Base-by-base conservation (phyloP, 2,329 filamentous ascomycete species). In the Elsinoe perseae region DNA sequence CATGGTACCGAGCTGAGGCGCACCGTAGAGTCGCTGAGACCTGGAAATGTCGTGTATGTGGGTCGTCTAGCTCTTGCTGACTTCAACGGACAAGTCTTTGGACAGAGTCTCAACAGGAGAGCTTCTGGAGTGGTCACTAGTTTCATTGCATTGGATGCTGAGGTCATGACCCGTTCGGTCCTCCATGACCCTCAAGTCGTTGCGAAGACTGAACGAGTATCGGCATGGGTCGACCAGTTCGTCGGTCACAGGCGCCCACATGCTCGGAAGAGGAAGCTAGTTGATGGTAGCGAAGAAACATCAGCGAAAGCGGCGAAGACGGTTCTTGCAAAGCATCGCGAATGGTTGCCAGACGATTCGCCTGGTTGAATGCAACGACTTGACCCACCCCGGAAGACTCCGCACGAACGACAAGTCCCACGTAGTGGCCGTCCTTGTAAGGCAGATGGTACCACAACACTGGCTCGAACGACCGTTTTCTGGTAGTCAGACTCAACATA, bases 21-120 rank as follows among this genome's bases (percentile, higher is more conserved):
- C 61, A 74, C 64, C 38, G 68, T 74, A 58, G 68, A 72, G 1
- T 70, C 66, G 0, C 71, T 95, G 28, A 77, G 84, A 44, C 73
- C 82, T 0, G 85, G 86, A 63, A 89, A 97, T 65, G 80, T 95
- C 1, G 75, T 97, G 4, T 76, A 95, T 12, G 67, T 95, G 58
- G 83, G 84, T 57, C 90, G 92, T 63, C 83, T 95, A 5, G 89
- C 86, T 0, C 75, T 97, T 53, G 82, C 82, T 54, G 81, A 82
- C 3, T 97, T 92, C 68, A 79, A 80, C 53, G 81, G 82, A 46
- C 84, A 80, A 63, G 91, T 96, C 0, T 90, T 93, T 64, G 91
- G 92, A 0, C 87, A 95, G 68, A 93, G 86, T 65, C 72, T 96
- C 60, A 81, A 86, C 25, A 80, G 80, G 60, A 82, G 82, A 6